These are phyloP conservation scores for Quercus wislizeni DNA, from an alignment of 306 rosid genomes.

Conservation along the genomic window DNA sequence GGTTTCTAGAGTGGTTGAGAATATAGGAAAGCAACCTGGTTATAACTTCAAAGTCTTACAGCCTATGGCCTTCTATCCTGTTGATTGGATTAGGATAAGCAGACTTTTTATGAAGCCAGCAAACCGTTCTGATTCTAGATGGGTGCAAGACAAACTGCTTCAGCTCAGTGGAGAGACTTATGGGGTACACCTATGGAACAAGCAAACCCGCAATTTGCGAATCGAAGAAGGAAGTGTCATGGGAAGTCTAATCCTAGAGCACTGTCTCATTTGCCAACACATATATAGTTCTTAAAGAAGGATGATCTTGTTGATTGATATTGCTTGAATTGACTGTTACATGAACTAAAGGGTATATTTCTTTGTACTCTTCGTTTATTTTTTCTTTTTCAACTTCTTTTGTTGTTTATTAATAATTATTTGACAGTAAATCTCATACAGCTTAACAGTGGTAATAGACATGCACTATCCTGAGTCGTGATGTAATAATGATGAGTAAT, in stretches of 20 bases:
- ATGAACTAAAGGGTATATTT: neutral
- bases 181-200: conserved; percentile 80
- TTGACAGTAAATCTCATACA: conserved; percentile 7
- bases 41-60: conserved; percentile 46
- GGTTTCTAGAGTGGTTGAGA: conserved; percentile 70
- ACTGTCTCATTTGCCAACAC: conserved; percentile 48
- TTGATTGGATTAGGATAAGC: conserved; percentile 51
- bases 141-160: conserved; percentile 49
- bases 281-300: conserved; percentile 18
- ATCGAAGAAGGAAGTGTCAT: conserved; percentile 70
- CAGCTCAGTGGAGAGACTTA: conserved; percentile 50
- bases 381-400: no score
- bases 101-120: conserved; percentile 48
- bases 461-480: neutral
- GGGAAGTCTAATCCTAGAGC: conserved; percentile 46
- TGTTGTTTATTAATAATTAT: no score
- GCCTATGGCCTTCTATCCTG: conserved; percentile 64
- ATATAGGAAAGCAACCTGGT: conserved; percentile 24
- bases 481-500: neutral
- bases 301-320: neutral
- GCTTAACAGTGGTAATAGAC: neutral
- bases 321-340: neutral
- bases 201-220: conserved; percentile 47
- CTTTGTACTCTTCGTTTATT: neutral
- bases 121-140: conserved; percentile 31